Base-by-base conservation (phyloP, 352 stramenopile species). In the Phytophthora palmivora region DNA sequence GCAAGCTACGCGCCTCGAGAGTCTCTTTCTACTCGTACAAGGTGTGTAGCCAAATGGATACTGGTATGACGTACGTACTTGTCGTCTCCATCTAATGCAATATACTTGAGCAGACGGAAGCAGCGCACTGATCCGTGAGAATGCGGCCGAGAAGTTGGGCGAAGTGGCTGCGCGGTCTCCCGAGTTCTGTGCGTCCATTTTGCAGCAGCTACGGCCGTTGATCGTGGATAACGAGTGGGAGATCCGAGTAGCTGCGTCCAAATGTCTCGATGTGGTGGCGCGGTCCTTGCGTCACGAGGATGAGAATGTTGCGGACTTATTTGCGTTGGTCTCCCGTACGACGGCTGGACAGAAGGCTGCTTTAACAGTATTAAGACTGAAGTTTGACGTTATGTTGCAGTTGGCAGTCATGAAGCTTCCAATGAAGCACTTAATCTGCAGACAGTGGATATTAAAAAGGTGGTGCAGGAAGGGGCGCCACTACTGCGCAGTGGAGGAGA, bases 401-500 rank as follows among this genome's bases (percentile, higher is more conserved):
- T 90, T 44, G 78, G 72, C n/a, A 69, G 67, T 37, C 68, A 67
- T 12, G 72, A 86, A 21, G 62, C 65, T 37, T 77, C 55, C 9
- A 73, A 57, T 30, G 63, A 44, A 6, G 74, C 67, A 34, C 68
- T 91, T 7, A 88, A 79, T 45, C 72, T 86, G 30, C 63, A 79
- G 34, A 85, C 72, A 0, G 83, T 95, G 19, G 60, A 91, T 43
- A 68, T 95, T 12, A 39, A 60, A 0, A 61, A 66, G 1, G 82
- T 95, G 46, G 72, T 95, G 39, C 52, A 49, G 1, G 68, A 92
- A 15, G 87, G 83, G 4, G 80, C 83, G 11, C 84, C 87, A 21
- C 39, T 95, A 32, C 42, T 95, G 24, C 78, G 84, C 8, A 94
- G 80, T 46, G 87, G 87, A 19, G 87, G 87, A 22, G 82, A 95